Evolutionary conservation across 768 basidiomycete genomes (phyloP), one percentile per base, ranked within the genome.

Genomic region (Tulasnella sp.): DNA sequence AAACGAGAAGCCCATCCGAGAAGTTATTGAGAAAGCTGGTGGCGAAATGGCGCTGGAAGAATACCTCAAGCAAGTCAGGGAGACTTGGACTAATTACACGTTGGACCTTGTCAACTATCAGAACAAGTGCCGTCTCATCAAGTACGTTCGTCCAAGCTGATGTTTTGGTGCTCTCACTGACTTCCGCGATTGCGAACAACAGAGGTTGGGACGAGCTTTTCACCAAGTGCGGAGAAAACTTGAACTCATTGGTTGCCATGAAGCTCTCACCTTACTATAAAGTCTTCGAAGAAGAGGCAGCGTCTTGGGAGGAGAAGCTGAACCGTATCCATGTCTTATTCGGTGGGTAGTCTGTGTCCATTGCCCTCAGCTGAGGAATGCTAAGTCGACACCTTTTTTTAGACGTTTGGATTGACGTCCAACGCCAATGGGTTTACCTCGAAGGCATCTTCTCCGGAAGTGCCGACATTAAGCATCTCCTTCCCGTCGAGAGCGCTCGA

Each of bases 361-460:
- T 8, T 14, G 58, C 31, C 0, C 14, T 41, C 18, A 12, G 37
- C 77, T 42, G 40, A n/a, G 22, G 24, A 72, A 54, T 64, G 58
- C 72, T 42, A 72, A 84, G 31, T 42, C 58, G 50, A 69, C 22
- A 37, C 50, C 22, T 20, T 46, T n/a, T 34, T 28, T n/a, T 44
- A 96, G 95, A 99, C 86, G 94, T 99, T 50, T 99, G 98, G 98
- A 98, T 99, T 83, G 98, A 99, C 83, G 98, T 99, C 22, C 98
- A 99, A 83, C 92, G 98, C 9, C 98, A 99, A 88, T 99, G 98
- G 98, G 98, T 99, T 0, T 99, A 99, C 85, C 90, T 99, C 77
- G 98, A 99, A 86, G 98, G 98, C 64, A 99, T 99, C 83, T 99
- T 99, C 87, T 96, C 97, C n/a, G 97, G 97, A 46, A 98, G 96